Evolutionary conservation across 352 stramenopile genomes (phyloP), one percentile per base, ranked within the genome.

Genomic region (Globisporangium perplexum): DNA sequence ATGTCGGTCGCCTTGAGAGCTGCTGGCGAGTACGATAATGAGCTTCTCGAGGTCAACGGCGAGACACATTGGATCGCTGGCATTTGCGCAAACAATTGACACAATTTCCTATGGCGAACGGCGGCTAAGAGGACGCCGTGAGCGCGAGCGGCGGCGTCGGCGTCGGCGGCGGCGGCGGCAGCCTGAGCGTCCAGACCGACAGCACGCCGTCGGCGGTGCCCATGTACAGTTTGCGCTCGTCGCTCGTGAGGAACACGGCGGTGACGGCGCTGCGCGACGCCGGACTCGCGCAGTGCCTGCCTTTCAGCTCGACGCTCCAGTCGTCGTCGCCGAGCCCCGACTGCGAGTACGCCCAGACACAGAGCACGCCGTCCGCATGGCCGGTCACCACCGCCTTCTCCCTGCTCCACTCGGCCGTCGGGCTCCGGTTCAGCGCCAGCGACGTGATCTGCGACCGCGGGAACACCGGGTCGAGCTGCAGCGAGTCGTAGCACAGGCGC

Each of bases 311-410:
- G 31, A 89, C 62, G 24, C 62, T 49, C 59, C 75, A 84, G 14
- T 74, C 64, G 28, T 72, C 64, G 31, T 75, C 70, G n/a, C 65
- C 63, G 28, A 50, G 56, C 7, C 59, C 66, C 6, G 62, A 62
- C 65, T 85, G 76, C 17, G 63, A 70, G 42, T 88, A 90, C 39
- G 71, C 63, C 79, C 79, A 90, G 41, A 90, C 55, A 23, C 79
- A 82, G 7, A 90, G 51, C 18, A 72, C 66, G 3, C 79, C 79
- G 57, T 88, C 75, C 1, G 65, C 65, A 41, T 90, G 75, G 20
- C 79, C 79, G 11, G 79, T 88, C 31, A 90, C 57, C 12, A 90
- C 62, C 12, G 66, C 63, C 28, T 87, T 87, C 49, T 90, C 79
- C 15, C 61, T 59, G 42, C 59, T 68, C 79, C 79, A 90, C 50